Base-by-base conservation (phyloP, 2,329 filamentous ascomycete species). In the Phyllosticta citribraziliensis region DNA sequence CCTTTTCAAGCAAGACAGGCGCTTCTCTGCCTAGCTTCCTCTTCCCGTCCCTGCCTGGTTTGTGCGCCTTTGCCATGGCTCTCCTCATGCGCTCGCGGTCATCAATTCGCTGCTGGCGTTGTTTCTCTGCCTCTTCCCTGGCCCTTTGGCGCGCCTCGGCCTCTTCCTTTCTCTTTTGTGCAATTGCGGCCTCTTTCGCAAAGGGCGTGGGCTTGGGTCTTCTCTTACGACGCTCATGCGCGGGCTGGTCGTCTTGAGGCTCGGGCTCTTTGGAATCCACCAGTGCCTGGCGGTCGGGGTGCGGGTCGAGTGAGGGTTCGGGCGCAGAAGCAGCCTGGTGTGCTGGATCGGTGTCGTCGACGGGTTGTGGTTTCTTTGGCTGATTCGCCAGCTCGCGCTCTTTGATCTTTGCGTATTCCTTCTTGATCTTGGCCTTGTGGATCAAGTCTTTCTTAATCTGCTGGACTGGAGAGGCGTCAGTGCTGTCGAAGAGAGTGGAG, bases 361-460 rank as follows among this genome's bases (percentile, higher is more conserved):
- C 35, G 52, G 55, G 66, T 66, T 54, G 60, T 67, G 57, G 64
- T 63, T 67, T 76, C 69, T 65, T 73, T 64, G 63, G 76, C 68
- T 68, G 67, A 10, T 67, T 64, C 27, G 67, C 67, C 17, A 56
- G 61, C 56, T 70, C 67, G 50, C 72, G 73, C 51, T 85, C 85
- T 74, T 92, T 93, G 65, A 96, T 79, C 75, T 96, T 97, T 65
- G 88, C 88, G 72, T 96, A 97, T 52, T 88, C 84, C 75, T 96
- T 96, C 76, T 93, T 94, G 64, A 96, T 81, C 75, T 97, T 96
- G 63, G 92, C 91, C 73, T 94, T 95, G 74, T 91, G 85, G 68
- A 97, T 97, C 61, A 96, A 79, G 66, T 89, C 84, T 66, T 88
- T 83, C 75, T 97, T 97, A 70, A 96, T 94, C 75, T 93, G 93